Base-by-base conservation (phyloP, 2,329 filamentous ascomycete genomes). In the Pseudogymnoascus sp. region DNA sequence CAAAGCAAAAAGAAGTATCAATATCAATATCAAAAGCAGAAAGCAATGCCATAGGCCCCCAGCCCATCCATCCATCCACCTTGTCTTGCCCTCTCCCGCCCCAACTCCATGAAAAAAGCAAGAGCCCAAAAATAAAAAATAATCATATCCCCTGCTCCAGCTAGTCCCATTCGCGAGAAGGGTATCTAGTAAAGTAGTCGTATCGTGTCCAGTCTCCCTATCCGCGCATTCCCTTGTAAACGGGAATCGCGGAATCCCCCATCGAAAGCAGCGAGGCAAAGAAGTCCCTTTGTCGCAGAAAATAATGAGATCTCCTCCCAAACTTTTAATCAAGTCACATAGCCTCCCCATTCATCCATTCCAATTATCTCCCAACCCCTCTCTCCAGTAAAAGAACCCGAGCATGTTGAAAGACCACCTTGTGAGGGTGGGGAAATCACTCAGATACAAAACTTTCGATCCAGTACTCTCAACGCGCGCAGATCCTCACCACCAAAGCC, bases 381-480 rank as follows among this genome's bases (percentile, higher is more conserved):
- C 44, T 21, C 21, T 26, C 44, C 14, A 11, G 31, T 33, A 50
- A 6, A 50, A 47, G 16, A 24, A 13, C 42, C 14, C 6, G 14
- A 10, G 21, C 4, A 8, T 50, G 24, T 50, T 50, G 14, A 50
- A 50, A 50, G 8, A 26, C 7, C 21, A 5, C 19, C 19, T n/a
- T 13, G 13, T 10, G 24, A 50, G 42, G 21, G 31, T 26, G 21
- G 6, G n/a, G n/a, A 29, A 11, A 11, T 26, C 21, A 6, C 21
- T 67, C 70, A 74, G 63, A 70, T 69, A 64, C 73, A 77, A 68
- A 84, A 83, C 68, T 82, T 83, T 67, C 80, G 78, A 73, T 91
- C 85, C 60, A 91, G 76, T 71, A 89, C 85, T 66, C 85, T 80
- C 53, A 90, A 73, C 1, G 86, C 86, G 67, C 86, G 79, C 65